Base-by-base conservation (phyloP, 495 filamentous ascomycete genomes). In the Hyphodiscus hymeniophilus region DNA sequence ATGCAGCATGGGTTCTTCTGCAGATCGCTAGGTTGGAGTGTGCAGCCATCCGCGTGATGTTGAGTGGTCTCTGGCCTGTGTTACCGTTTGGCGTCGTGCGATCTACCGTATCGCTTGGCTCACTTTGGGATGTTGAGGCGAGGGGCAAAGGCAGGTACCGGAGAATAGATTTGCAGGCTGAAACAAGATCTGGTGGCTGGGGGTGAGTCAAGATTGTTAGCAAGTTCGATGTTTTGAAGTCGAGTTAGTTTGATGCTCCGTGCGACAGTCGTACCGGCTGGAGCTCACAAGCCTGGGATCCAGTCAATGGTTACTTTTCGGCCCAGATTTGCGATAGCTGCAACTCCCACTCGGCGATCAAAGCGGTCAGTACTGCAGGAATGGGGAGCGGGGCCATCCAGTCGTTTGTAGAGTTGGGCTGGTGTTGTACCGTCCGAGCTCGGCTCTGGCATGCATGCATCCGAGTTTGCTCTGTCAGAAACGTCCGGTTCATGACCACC, bases 391-490 rank as follows among this genome's bases (percentile, higher is more conserved):
- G 32, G 43, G 3, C 13, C 16, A 16, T 18, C 38, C 28, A 10
- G 16, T 31, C 39, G 50, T 53, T 53, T 53, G 50, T 44, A 53
- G 20, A n/a, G n/a, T n/a, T n/a, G n/a, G 23, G 30, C 32, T 42
- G 21, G 28, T 36, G 50, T 42, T n/a, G 39, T 47, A 47, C 47
- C 18, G 34, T 17, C 18, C 30, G 44, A 41, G 51, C 42, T 46
- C 40, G 52, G 52, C 34, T 42, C 26, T 44, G 36, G 24, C 38
- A 43, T 54, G 52, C 52, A 42, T 33, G 13, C 45, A 49, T 11
- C 52, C 52, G 46, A 17, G 52, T 54, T 54, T 54, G 52, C 47
- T 42, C 38, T 46, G 52, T 46, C 52, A 54, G 36, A 43, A 49
- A 41, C 46, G 42, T 24, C 33, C n/a, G 21, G 41, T 26, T 23